phyloP scores from a whole-genome alignment of 2,329 filamentous ascomycete species.

The Trichophyton rubrum region DNA sequence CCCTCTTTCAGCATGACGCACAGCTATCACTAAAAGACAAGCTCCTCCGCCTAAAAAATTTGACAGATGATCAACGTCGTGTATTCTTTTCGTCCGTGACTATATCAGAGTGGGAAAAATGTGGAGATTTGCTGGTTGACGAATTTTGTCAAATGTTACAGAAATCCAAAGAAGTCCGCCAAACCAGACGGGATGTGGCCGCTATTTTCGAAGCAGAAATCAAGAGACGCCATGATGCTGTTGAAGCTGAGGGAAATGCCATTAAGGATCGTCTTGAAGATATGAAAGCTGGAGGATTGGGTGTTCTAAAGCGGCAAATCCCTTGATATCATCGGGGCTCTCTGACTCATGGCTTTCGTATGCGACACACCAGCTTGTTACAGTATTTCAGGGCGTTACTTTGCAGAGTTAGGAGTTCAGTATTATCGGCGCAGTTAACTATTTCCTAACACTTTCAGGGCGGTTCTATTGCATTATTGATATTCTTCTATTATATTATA shows the following conservation, averaged over 20 bases:
- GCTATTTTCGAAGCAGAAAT: slow-evolving; percentile 44
- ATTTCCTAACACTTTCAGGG: not conserved
- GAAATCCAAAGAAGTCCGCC: slow-evolving; percentile 41
- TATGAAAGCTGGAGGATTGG: slow-evolving; percentile 44
- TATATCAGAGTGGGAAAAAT: slow-evolving; percentile 48
- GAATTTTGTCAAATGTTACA: slow-evolving; percentile 41
- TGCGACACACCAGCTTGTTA: not conserved
- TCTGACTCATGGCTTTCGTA: not conserved
- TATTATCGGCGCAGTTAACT: not conserved
- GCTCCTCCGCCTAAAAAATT: slow-evolving; percentile 26
- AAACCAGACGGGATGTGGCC: slow-evolving; percentile 42
- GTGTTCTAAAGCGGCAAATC: slow-evolving; percentile 36
- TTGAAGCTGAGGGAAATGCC: slow-evolving; percentile 38
- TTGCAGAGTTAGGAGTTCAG: not conserved
- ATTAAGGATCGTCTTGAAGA: slow-evolving; percentile 39
- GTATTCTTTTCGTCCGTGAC: slow-evolving; percentile 41
- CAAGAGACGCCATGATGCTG: slow-evolving; percentile 39
- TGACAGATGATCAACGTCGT: slow-evolving; percentile 31
- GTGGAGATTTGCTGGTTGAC: slow-evolving; percentile 48
- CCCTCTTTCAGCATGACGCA: slow-evolving; percentile 14
- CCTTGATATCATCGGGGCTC: not conserved
- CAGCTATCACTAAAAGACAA: slow-evolving; percentile 24
- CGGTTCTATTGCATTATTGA: not conserved
- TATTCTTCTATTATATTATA: not conserved
- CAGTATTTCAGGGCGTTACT: not conserved